Conservation (phyloP, 257 asterid genomes). For the Fraxinus pennsylvanica region DNA sequence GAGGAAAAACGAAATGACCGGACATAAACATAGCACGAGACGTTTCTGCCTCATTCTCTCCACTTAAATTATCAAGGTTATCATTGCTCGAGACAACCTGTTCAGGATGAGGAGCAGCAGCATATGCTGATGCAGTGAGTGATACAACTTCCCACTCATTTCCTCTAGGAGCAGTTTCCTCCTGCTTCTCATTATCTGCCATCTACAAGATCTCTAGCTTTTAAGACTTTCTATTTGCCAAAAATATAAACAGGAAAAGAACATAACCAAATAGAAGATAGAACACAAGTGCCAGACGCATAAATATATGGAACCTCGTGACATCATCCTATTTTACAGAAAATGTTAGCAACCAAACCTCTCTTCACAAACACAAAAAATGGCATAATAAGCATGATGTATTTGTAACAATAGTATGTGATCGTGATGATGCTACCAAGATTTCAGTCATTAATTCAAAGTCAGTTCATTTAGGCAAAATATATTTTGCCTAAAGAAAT, state of each 20-base stretch:
- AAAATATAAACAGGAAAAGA: background rate
- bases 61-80: slow-evolving; percentile 28
- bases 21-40: slow-evolving; percentile 70
- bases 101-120: slow-evolving; percentile 63
- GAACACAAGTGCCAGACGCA: background rate
- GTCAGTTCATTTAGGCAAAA: background rate
- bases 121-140: slow-evolving; percentile 78
- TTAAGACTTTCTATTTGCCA: slow-evolving; percentile 20
- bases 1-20: slow-evolving; percentile 79
- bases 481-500: background rate
- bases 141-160: slow-evolving; percentile 92
- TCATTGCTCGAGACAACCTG: slow-evolving; percentile 38
- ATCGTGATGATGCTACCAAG: background rate
- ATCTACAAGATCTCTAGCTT: slow-evolving; percentile 27
- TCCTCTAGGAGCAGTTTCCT: slow-evolving; percentile 59
- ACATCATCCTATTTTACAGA: background rate
- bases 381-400: no score
- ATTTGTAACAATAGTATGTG: background rate
- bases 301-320: background rate
- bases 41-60: slow-evolving; percentile 47
- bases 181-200: slow-evolving; percentile 56
- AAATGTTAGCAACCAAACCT: background rate
- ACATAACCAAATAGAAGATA: background rate
- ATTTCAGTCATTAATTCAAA: background rate
- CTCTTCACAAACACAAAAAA: background rate